A percentile compares a stretch with the other conserved stretches of the same genome.
phyloP scores from a whole-genome alignment of 176 grass and related monocot species.

The Phragmites australis region DNA sequence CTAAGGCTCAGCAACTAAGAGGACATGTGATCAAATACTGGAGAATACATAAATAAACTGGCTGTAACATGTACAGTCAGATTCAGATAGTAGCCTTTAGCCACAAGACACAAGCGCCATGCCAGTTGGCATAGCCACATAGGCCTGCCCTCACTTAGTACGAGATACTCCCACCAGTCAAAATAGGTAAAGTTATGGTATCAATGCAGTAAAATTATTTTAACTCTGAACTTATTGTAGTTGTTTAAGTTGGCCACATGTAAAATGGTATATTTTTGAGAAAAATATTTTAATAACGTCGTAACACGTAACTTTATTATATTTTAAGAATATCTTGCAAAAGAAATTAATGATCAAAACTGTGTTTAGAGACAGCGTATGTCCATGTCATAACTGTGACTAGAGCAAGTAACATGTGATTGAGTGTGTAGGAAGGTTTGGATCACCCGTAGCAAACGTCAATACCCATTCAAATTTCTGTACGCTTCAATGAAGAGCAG shows the following conservation, averaged over 20 bases:
- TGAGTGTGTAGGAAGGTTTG: not conserved
- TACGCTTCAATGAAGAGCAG: constrained; percentile 22
- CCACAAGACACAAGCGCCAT: not conserved
- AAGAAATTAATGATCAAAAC: not conserved
- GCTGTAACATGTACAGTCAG: not conserved
- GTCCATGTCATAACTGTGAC: not conserved
- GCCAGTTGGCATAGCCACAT: not conserved
- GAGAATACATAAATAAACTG: constrained; percentile 6
- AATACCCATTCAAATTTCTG: constrained; percentile 4
- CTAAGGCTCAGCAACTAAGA: not conserved
- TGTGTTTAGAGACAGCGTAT: not conserved
- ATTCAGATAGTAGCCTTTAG: constrained; percentile 11
- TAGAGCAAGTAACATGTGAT: constrained; percentile 14
- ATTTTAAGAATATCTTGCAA: not conserved
- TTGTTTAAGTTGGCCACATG: not conserved
- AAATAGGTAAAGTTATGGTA: constrained; percentile 8
- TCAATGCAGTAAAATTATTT: not conserved
- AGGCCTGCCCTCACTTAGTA: constrained; percentile 16
- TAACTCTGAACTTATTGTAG: not conserved
- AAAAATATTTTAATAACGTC: not conserved
- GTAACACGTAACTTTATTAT: not conserved
- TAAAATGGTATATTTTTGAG: not conserved
- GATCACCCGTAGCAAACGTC: constrained; percentile 11
- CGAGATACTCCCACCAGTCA: constrained; percentile 10
- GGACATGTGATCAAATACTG: not conserved